A percentile compares a stretch with the other conserved stretches of the same genome.
These are phyloP conservation scores for Stylonectria norvegica DNA, from an alignment of 2,329 filamentous ascomycete species.

Conservation along the genomic window DNA sequence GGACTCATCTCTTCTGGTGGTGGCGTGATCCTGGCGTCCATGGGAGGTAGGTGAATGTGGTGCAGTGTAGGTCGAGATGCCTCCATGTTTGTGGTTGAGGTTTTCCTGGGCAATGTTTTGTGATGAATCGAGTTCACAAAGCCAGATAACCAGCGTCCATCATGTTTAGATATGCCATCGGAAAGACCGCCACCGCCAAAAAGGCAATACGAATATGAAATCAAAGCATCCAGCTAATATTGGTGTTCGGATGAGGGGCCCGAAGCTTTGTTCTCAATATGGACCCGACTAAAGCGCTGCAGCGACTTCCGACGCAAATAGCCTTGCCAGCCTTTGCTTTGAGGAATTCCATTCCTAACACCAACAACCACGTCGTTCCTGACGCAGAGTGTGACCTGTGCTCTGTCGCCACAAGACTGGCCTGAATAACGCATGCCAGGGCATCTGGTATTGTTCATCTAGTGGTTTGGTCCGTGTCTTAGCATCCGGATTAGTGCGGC, in stretches of 20 bases:
- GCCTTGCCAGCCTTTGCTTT: slow-evolving; percentile 4
- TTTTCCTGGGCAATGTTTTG: too few relatives aligned
- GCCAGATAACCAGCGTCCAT: slow-evolving; percentile 4
- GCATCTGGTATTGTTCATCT: slow-evolving; percentile 14
- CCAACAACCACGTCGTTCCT: slow-evolving; percentile 11
- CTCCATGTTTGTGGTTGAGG: too few relatives aligned
- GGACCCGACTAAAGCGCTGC: slow-evolving; percentile 16
- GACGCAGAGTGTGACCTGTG: slow-evolving; percentile 12
- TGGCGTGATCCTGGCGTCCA: slow-evolving; percentile 18
- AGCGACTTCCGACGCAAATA: slow-evolving; percentile 16
- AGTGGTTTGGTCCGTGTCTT: neutral
- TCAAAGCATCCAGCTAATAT: too few relatives aligned
- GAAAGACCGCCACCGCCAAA: slow-evolving; percentile 11
- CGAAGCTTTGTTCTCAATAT: slow-evolving; percentile 20
- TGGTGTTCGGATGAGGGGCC: slow-evolving; percentile 6
- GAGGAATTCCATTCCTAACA: slow-evolving; percentile 7
- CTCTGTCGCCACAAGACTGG: slow-evolving; percentile 13
- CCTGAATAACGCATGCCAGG: slow-evolving; percentile 8
- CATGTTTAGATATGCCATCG: slow-evolving; percentile 16
- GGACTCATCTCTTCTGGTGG: slow-evolving; percentile 15
- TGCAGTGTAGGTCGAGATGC: slow-evolving; percentile 9
- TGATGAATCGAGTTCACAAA: slow-evolving; percentile 7
- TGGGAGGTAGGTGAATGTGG: slow-evolving; percentile 11
- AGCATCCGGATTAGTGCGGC: too few relatives aligned
- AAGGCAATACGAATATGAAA: too few relatives aligned